Evolutionary conservation across 176 grass and related monocot genomes (phyloP), one percentile per base, ranked within the genome.

Genomic region (Neostapfia colusana): DNA sequence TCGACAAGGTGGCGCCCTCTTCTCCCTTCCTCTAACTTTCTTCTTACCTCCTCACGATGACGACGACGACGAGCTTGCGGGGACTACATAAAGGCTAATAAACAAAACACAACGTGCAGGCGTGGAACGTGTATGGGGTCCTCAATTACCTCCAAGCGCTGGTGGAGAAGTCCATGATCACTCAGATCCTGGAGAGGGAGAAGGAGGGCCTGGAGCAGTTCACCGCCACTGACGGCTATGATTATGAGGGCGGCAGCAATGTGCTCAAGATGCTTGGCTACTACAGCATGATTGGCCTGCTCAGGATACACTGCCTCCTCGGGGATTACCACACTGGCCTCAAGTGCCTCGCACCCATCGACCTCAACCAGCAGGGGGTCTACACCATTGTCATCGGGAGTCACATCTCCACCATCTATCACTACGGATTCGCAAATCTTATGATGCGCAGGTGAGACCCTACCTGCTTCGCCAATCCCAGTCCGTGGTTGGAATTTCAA

Each of bases 221-320:
- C 74, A 90, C 95, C 0, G 85, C 87, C 48, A 92, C 85, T 0
- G 91, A 99, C 12, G 95, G 95, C 2, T 99, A 99, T 14, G 95
- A 99, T 70, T 99, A 99, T 48, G 65, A 99, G 28, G 95, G 92
- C 7, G 91, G 95, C 8, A 99, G 95, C 76, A 99, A 99, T 48
- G 95, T 99, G 54, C 81, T 99, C 20, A 99, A 99, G 89, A 85
- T 99, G 85, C 83, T 99, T 63, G 95, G 95, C 55, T 99, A 99
- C 69, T 99, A 99, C 85, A 95, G 95, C 85, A 99, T 99, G 95
- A 88, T 99, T 64, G 95, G 95, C 4, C 75, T 99, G 72, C 92
- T 99, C 57, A 88, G 95, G 61, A 90, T 99, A 73, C 95, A 99
- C 89, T 99, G 95, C 72, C 91, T 99, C 64, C 89, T 99, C 12